Evolutionary conservation across 495 filamentous ascomycete genomes (phyloP).

Genomic region (Penicillium verhagenii): DNA sequence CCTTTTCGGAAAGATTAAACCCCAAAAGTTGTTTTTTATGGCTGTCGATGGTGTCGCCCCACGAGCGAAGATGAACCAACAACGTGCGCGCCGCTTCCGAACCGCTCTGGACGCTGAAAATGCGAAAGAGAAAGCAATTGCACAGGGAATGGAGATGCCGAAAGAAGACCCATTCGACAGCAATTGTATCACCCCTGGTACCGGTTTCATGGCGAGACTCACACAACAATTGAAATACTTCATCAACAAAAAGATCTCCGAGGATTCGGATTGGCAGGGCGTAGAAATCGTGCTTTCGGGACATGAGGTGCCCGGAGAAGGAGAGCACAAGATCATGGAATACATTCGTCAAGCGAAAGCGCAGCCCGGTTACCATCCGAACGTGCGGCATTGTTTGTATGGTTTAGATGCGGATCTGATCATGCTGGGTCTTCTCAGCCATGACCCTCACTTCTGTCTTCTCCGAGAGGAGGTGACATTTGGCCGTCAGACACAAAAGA

Average conservation of each 20-base stretch:
- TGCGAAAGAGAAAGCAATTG: conserved; percentile 85
- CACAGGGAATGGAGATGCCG: conserved; percentile 86
- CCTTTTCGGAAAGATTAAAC: conserved; percentile 97
- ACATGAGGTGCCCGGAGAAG: conserved; percentile 98
- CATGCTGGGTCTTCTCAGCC: conserved; percentile 94
- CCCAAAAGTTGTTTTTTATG: conserved; percentile 98
- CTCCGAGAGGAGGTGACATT: conserved; percentile 98
- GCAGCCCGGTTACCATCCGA: conserved; percentile 90
- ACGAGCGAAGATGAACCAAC: conserved; percentile 99
- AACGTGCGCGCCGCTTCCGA: conserved; percentile 91
- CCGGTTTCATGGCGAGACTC: conserved; percentile 96
- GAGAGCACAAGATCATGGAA: conserved; percentile 99
- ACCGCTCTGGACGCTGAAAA: conserved; percentile 89
- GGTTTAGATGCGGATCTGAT: conserved; percentile 97
- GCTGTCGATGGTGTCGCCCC: conserved; percentile 97
- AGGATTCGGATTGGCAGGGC: conserved; percentile 95
- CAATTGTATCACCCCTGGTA: conserved; percentile 98
- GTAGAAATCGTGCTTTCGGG: conserved; percentile 95
- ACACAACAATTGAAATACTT: conserved; percentile 96
- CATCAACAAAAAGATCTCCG: conserved; percentile 96
- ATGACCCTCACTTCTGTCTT: conserved; percentile 97
- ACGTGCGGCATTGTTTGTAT: conserved; percentile 95
- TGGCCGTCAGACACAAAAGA: conserved; percentile 77
- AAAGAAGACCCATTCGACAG: conserved; percentile 96
- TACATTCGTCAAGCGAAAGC: conserved; percentile 96